Base-by-base conservation (phyloP, 202 grass and related monocot genomes). In the Panicum hallii region DNA sequence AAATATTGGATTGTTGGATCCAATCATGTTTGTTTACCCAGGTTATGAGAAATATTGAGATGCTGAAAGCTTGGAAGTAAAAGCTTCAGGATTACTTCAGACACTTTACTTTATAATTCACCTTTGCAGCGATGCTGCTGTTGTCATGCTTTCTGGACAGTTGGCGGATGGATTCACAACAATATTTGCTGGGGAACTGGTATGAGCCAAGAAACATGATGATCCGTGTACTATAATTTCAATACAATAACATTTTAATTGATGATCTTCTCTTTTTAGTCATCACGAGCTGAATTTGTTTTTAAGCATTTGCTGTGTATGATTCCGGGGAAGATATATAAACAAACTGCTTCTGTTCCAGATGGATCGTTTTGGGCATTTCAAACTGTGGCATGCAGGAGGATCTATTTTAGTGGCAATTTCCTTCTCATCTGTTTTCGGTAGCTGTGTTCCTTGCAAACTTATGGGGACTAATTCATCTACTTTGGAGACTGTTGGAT, bases 311-410 rank as follows among this genome's bases (percentile, higher is more conserved):
- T 85, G 10, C 61, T 22, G 7, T 79, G 28, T 73, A 67, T 53
- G 46, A 54, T 74, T 74, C 46, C 5, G 20, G 73, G 9, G 43
- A 72, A 42, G 43, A 41, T 80, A 49, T 48, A 63, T 74, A 5
- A 83, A 47, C 85, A 77, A 40, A 79, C 44, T 49, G 0, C 74
- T 84, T 82, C 83, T 53, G 43, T 83, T 75, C 42, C 91, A 99
- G 97, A 99, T 99, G 69, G 97, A 99, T 82, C 88, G 93, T 75
- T 96, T 94, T 84, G 97, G 97, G 2, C 93, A 94, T 90, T 99
- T 99, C 82, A 99, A 99, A 84, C n/a, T 99, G 48, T 99, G 97
- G 97, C 97, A 99, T 91, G 93, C 91, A 75, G 97, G 93, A 46
- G 97, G 97, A 48, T 92, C 97, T 62, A 86, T 99, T 74, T 84